These are phyloP conservation scores for Phylloporus sp. DNA, from an alignment of 1,284 basidiomycete species.

Conservation along the genomic window DNA sequence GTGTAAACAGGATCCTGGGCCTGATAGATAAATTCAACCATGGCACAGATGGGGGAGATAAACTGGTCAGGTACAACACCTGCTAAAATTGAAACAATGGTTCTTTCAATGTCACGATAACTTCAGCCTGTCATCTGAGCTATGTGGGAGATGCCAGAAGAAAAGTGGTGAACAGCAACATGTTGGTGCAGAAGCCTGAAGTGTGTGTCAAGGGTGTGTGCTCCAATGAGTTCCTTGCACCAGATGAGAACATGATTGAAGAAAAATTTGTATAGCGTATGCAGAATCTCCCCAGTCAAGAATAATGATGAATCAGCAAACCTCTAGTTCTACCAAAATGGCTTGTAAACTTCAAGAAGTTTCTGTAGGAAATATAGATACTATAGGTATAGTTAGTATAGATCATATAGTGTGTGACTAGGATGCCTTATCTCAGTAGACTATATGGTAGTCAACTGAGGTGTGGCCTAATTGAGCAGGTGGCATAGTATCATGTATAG, in stretches of 20 bases:
- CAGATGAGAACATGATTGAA: neutral
- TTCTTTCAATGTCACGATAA: neutral
- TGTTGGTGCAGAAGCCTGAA: neutral
- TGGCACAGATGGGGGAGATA: neutral
- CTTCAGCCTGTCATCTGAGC: conserved; percentile 4
- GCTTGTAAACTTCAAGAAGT: neutral
- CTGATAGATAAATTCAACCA: neutral
- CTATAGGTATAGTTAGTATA: too few species aligned
- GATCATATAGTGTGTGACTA: too few species aligned
- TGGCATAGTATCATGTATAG: too few species aligned
- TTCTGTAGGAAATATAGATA: too few species aligned
- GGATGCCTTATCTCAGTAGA: too few species aligned
- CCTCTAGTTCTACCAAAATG: neutral
- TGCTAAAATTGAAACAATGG: neutral
- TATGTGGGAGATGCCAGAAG: neutral
- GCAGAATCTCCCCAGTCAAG: neutral
- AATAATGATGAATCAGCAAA: neutral
- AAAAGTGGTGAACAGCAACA: neutral
- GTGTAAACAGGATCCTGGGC: neutral
- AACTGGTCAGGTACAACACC: neutral
- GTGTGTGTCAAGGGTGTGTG: neutral
- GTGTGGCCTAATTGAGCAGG: too few species aligned
- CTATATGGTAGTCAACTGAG: too few species aligned
- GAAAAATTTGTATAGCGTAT: neutral
- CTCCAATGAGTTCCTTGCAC: conserved; percentile 4